phyloP scores from a whole-genome alignment of 1,284 basidiomycete genomes.

The Chiua sp. region DNA sequence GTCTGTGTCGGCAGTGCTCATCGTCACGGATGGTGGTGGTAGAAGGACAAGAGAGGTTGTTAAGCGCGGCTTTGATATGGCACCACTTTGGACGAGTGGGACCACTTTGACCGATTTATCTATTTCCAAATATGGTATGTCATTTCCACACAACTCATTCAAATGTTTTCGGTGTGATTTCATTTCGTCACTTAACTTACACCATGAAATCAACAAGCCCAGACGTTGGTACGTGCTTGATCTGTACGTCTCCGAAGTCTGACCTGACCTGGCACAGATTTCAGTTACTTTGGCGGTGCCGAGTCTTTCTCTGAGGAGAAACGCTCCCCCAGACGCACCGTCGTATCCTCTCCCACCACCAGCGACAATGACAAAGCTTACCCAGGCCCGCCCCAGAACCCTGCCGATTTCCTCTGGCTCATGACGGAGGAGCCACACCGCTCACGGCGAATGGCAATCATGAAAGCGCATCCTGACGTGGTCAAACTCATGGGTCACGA shows the following conservation, averaged over 20 bases:
- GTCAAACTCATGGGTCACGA: conserved; percentile 96
- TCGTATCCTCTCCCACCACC: conserved; percentile 44
- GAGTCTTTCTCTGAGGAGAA: conserved; percentile 67
- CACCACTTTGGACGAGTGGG: conserved; percentile 29
- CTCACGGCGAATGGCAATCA: conserved; percentile 84
- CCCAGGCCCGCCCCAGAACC: conserved; percentile 66
- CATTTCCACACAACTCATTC: conserved; percentile 26
- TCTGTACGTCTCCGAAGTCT: no score
- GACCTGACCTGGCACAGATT: conserved; percentile 49
- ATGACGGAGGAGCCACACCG: conserved; percentile 98
- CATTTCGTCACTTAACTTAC: neutral
- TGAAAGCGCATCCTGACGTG: conserved; percentile 95
- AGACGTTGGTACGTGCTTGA: conserved; percentile 18
- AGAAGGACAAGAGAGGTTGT: neutral
- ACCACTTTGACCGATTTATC: conserved; percentile 28
- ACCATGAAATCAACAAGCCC: conserved; percentile 21
- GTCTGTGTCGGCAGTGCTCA: conserved; percentile 23
- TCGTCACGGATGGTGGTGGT: conserved; percentile 15
- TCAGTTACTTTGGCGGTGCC: conserved; percentile 80
- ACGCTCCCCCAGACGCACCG: conserved; percentile 63
- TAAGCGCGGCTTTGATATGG: conserved; percentile 12
- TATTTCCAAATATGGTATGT: conserved; percentile 19
- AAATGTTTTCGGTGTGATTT: no score
- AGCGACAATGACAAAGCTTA: conserved; percentile 49
- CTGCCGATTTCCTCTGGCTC: conserved; percentile 89